Evolutionary conservation across 1,284 basidiomycete genomes (phyloP).

Genomic region (Moniliophthora roreri): DNA sequence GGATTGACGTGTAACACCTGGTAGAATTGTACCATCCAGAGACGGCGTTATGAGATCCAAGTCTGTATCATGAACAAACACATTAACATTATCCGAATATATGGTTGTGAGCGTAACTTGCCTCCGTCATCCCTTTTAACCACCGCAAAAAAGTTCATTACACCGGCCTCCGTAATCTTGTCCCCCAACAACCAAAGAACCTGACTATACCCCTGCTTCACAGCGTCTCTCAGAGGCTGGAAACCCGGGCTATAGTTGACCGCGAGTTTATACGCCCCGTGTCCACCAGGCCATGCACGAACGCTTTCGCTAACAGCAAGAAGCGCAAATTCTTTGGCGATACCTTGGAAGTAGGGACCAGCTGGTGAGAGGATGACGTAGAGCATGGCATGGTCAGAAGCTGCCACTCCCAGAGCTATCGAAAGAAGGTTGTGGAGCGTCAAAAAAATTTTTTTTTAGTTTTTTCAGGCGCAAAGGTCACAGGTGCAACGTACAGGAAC

Average conservation of each 20-base stretch:
- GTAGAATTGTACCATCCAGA: constrained; percentile 74
- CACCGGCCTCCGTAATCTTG: constrained; percentile 53
- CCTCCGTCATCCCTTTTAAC: constrained; percentile 48
- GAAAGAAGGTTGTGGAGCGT: not conserved
- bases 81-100: not conserved
- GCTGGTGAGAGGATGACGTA: constrained; percentile 70
- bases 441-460: not conserved
- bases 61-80: constrained; percentile 31
- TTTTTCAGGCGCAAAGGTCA: not conserved
- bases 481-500: constrained; percentile 42
- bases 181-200: constrained; percentile 42
- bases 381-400: constrained; percentile 70
- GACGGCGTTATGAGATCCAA: constrained; percentile 73
- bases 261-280: constrained; percentile 65
- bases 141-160: constrained; percentile 73
- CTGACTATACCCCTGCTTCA: constrained; percentile 66
- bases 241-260: constrained; percentile 75
- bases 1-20: constrained; percentile 76
- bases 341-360: constrained; percentile 72
- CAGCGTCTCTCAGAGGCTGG: constrained; percentile 61
- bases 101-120: constrained; percentile 19
- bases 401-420: constrained; percentile 62
- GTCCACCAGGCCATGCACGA: constrained; percentile 84
- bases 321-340: constrained; percentile 65
- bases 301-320: constrained; percentile 70